These are phyloP conservation scores for Penicillium hordei DNA, from an alignment of 2,329 filamentous ascomycete species.

Conservation along the genomic window DNA sequence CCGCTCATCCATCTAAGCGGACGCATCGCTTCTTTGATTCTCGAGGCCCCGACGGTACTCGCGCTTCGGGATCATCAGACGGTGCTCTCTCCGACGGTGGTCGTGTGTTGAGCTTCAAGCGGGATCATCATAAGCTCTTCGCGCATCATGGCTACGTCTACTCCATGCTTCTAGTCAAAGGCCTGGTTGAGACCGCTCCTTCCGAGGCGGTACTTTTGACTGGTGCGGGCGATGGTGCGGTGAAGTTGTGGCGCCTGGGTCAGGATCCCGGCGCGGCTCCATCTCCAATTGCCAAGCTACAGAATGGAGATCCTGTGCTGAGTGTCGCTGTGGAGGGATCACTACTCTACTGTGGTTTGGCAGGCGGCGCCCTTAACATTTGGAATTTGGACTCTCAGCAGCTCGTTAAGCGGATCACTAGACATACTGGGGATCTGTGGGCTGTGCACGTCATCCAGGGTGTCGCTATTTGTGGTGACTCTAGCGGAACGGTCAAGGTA, in stretches of 20 bases:
- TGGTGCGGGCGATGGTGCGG: slow-evolving; percentile 87
- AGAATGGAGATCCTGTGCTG: slow-evolving; percentile 66
- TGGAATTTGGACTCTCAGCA: slow-evolving; percentile 97
- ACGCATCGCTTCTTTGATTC: slow-evolving; percentile 94
- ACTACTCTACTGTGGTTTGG: slow-evolving; percentile 87
- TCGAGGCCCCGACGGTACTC: slow-evolving; percentile 75
- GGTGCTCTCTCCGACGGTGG: slow-evolving; percentile 56
- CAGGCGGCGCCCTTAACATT: slow-evolving; percentile 84
- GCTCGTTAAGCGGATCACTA: slow-evolving; percentile 80
- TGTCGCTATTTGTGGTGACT: slow-evolving; percentile 81
- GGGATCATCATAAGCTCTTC: slow-evolving; percentile 78
- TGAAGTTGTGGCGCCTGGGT: slow-evolving; percentile 88
- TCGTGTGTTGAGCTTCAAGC: slow-evolving; percentile 75
- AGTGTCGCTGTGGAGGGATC: slow-evolving; percentile 85
- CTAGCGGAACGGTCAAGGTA: slow-evolving; percentile 83
- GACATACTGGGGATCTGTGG: slow-evolving; percentile 78
- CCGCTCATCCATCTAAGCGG: slow-evolving; percentile 70
- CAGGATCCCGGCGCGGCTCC: slow-evolving; percentile 61
- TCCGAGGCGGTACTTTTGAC: slow-evolving; percentile 76
- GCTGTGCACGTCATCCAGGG: slow-evolving; percentile 83
- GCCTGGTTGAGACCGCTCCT: slow-evolving; percentile 67
- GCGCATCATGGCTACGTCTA: slow-evolving; percentile 96
- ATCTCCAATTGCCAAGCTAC: slow-evolving; percentile 65
- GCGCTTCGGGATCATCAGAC: slow-evolving; percentile 67
- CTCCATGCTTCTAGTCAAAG: slow-evolving; percentile 84